Evolutionary conservation across 495 filamentous ascomycete genomes (phyloP).

Genomic region (Xylona heveae): DNA sequence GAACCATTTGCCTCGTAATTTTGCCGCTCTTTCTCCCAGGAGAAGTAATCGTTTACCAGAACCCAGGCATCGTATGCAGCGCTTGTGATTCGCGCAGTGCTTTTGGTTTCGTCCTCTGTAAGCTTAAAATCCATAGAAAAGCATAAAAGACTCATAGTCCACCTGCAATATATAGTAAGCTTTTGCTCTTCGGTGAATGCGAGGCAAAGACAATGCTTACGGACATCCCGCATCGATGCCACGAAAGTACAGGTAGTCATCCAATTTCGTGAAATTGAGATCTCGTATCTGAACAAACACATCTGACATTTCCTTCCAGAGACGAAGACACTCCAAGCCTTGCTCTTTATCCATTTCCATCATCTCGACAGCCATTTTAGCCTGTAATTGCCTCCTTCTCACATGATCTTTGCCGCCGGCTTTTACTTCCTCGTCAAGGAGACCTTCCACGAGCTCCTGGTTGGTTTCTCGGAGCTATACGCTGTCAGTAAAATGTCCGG

Average conservation of each 20-base stretch:
- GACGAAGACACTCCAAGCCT: too few relatives aligned
- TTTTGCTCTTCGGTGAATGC: neutral
- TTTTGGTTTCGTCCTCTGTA: slow-evolving; percentile 8
- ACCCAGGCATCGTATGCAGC: slow-evolving; percentile 10
- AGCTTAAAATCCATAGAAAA: slow-evolving; percentile 13
- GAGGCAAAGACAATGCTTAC: slow-evolving; percentile 11
- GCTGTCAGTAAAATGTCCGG: neutral
- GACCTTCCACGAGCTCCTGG: slow-evolving; percentile 1
- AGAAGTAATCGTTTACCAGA: slow-evolving; percentile 16
- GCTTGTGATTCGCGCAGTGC: slow-evolving; percentile 8
- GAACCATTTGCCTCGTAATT: slow-evolving; percentile 7
- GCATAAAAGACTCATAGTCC: too few relatives aligned
- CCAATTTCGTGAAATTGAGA: slow-evolving; percentile 5
- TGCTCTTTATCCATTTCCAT: too few relatives aligned
- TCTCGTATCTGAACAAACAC: too few relatives aligned
- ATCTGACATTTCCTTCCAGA: too few relatives aligned
- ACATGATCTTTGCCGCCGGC: slow-evolving; percentile 6
- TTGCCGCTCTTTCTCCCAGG: slow-evolving; percentile 13
- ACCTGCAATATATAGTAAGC: too few relatives aligned
- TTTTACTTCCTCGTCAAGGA: too few relatives aligned
- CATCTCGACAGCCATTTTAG: too few relatives aligned
- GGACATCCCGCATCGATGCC: slow-evolving; percentile 5
- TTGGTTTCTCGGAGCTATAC: neutral
- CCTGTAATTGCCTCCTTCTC: too few relatives aligned
- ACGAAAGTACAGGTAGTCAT: slow-evolving; percentile 7